Evolutionary conservation across 352 stramenopile genomes (phyloP).

Genomic region (Pythium phragmitis): DNA sequence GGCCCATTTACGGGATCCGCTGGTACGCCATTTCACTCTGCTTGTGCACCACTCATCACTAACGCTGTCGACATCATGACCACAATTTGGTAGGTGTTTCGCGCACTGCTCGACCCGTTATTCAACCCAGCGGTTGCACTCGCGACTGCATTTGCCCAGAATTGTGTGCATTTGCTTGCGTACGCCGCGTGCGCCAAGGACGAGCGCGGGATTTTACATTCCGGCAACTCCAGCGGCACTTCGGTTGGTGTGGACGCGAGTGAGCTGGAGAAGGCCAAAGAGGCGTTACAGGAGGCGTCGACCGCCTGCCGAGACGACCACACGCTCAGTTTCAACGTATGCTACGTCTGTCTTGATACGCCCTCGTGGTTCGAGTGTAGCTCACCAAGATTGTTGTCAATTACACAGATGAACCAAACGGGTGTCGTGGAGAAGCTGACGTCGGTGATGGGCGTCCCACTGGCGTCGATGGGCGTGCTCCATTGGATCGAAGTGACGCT

Average conservation of each 20-base stretch:
- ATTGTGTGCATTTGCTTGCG: constrained; percentile 70
- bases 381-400: background rate
- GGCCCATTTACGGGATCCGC: constrained; percentile 65
- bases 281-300: constrained; percentile 68
- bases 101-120: constrained; percentile 70
- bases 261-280: constrained; percentile 64
- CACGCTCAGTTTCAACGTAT: constrained; percentile 85
- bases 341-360: constrained; percentile 10
- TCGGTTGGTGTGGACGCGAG: constrained; percentile 44
- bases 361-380: too few species aligned
- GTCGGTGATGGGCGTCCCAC: constrained; percentile 72
- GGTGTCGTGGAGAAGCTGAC: constrained; percentile 80
- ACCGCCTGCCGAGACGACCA: constrained; percentile 82
- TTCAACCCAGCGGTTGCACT: constrained; percentile 78
- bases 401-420: constrained; percentile 78
- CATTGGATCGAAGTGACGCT: constrained; percentile 84
- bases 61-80: background rate
- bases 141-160: constrained; percentile 50
- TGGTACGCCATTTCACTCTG: constrained; percentile 37
- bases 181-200: constrained; percentile 79
- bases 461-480: constrained; percentile 84
- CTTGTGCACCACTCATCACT: background rate
- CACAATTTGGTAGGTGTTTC: constrained; percentile 51
- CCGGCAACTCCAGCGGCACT: constrained; percentile 11
- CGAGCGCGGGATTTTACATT: constrained; percentile 72